phyloP scores from a whole-genome alignment of 2,329 filamentous ascomycete species.

The Albifimbria verrucaria region DNA sequence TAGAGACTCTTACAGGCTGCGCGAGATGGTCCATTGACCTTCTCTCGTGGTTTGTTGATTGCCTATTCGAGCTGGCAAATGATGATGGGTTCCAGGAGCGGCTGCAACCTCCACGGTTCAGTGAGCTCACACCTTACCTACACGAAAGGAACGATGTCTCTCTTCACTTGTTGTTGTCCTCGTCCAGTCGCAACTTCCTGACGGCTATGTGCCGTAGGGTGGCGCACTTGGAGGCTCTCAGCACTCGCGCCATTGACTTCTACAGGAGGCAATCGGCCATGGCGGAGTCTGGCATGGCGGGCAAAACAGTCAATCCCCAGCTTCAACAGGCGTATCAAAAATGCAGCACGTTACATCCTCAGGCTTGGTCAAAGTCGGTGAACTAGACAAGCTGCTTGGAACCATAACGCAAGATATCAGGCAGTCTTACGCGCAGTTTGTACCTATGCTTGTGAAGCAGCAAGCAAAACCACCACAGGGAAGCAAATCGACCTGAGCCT shows the following conservation, averaged over 20 bases:
- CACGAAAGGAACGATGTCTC: slow-evolving; percentile 54
- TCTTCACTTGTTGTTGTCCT: slow-evolving; percentile 66
- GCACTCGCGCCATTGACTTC: slow-evolving; percentile 46
- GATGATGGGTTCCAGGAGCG: slow-evolving; percentile 49
- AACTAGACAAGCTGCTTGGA: slow-evolving; percentile 61
- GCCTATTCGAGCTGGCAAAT: slow-evolving; percentile 52
- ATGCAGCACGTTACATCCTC: slow-evolving; percentile 49
- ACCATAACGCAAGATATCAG: slow-evolving; percentile 46
- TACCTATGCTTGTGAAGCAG: slow-evolving; percentile 43
- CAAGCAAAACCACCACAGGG: slow-evolving; percentile 40
- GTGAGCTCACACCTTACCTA: slow-evolving; percentile 49
- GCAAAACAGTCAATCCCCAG: slow-evolving; percentile 43
- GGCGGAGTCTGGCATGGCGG: slow-evolving; percentile 33
- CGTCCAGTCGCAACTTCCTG: slow-evolving; percentile 70
- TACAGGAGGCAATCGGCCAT: slow-evolving; percentile 43
- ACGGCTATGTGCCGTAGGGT: slow-evolving; percentile 66
- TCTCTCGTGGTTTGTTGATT: slow-evolving; percentile 58
- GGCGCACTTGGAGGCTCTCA: slow-evolving; percentile 50
- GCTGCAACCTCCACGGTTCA: slow-evolving; percentile 43
- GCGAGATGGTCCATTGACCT: slow-evolving; percentile 77
- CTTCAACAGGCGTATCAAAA: slow-evolving; percentile 55
- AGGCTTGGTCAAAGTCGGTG: slow-evolving; percentile 53
- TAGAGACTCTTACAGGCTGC: slow-evolving; percentile 69
- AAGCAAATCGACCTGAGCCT: slow-evolving; percentile 41
- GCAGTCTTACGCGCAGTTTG: slow-evolving; percentile 44